Percentiles rank a stretch among this genome's conserved stretches.
These are phyloP conservation scores for Clohesyomyces aquaticus DNA, from an alignment of 495 filamentous ascomycete species.

Conservation along the genomic window DNA sequence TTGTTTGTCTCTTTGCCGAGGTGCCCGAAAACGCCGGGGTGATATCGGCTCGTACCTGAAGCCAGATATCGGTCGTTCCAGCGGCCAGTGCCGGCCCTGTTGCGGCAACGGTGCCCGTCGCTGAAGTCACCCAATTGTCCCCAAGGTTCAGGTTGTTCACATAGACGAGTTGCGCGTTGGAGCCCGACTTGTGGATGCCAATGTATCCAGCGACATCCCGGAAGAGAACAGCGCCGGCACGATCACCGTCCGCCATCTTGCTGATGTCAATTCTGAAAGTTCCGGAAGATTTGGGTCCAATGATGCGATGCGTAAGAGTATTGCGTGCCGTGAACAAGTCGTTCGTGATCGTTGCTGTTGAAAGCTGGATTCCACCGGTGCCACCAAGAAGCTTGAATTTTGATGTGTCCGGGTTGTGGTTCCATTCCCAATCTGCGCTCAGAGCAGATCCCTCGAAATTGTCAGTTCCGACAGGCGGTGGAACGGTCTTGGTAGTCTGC, in stretches of 20 bases:
- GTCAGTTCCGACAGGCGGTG: conserved; percentile 47
- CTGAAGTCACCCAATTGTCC: conserved; percentile 50
- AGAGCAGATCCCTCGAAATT: conserved; percentile 50
- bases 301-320: conserved; percentile 59
- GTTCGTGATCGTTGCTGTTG: conserved; percentile 56
- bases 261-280: conserved; percentile 55
- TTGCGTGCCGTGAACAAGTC: conserved; percentile 60
- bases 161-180: conserved; percentile 37
- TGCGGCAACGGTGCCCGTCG: conserved; percentile 48
- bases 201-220: conserved; percentile 59
- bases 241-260: conserved; percentile 57
- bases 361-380: conserved; percentile 48
- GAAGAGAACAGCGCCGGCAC: conserved; percentile 56
- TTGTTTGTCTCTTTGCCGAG: conserved; percentile 39
- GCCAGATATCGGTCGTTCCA: conserved; percentile 45
- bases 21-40: conserved; percentile 42
- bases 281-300: conserved; percentile 52
- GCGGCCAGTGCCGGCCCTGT: conserved; percentile 33
- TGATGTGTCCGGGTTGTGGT: conserved; percentile 59
- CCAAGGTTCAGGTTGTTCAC: conserved; percentile 41
- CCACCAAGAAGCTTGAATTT: conserved; percentile 40
- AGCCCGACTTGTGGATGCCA: conserved; percentile 48
- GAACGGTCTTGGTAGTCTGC: conserved; percentile 39
- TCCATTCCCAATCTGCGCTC: conserved; percentile 62
- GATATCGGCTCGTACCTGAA: conserved; percentile 52